Conservation (phyloP, 257 asterid species). For the Ballota nigra region DNA sequence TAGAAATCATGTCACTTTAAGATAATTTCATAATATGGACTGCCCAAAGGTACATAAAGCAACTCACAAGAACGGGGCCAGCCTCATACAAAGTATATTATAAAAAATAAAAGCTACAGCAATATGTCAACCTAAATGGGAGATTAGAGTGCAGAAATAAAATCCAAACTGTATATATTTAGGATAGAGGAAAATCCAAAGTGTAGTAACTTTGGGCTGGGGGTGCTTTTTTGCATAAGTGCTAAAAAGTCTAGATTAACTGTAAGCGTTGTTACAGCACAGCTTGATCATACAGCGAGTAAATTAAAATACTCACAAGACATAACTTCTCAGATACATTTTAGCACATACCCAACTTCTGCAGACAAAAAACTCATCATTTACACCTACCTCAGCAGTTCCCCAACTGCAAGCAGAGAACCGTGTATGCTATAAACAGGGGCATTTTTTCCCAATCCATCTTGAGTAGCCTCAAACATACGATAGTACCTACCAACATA, state of each 20-base stretch:
- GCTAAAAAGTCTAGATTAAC: not conserved
- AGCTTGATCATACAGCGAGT: not conserved
- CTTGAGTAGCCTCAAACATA: conserved; percentile 99
- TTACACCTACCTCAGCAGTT: conserved; percentile 80
- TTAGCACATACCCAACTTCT: conserved; percentile 11
- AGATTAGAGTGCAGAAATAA: not conserved
- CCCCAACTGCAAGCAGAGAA: conserved; percentile 98
- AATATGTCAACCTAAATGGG: conserved; percentile 5
- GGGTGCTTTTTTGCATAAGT: not conserved
- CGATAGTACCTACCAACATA: conserved; percentile 75
- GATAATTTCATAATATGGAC: not conserved
- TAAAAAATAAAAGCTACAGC: conserved; percentile 13
- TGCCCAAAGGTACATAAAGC: not conserved
- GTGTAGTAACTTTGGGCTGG: not conserved
- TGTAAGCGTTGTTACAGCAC: conserved; percentile 12
- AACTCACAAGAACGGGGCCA: conserved; percentile 11
- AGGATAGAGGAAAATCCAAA: not conserved
- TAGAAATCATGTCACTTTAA: conserved; percentile 5
- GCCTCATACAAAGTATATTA: not conserved
- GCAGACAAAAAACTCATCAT: conserved; percentile 24
- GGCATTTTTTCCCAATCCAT: conserved; percentile 89
- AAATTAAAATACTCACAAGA: conserved; percentile 11
- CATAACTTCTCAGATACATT: not conserved
- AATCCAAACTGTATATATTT: not conserved
- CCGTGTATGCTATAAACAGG: conserved; percentile 97